Percentiles rank a stretch among this genome's conserved stretches.
Conservation (phyloP, 257 asterid genomes). For the Jaltomata sinuosa region DNA sequence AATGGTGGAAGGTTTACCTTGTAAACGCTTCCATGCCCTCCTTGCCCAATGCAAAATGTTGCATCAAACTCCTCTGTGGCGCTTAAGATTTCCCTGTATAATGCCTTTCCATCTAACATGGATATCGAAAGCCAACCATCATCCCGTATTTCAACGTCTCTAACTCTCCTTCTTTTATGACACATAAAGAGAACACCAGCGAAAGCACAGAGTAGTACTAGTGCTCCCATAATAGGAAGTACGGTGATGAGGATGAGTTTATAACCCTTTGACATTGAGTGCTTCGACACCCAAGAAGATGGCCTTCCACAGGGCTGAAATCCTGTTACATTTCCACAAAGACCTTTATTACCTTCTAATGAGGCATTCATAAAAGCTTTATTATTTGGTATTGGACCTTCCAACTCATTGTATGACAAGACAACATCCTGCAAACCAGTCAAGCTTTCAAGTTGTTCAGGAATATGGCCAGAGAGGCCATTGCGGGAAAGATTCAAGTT, state of each 20-base stretch:
- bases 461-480: not conserved
- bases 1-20: not conserved
- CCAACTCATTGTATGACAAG: not conserved
- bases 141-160: not conserved
- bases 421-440: not conserved
- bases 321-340: not conserved
- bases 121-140: not conserved
- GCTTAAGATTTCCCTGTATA: not conserved
- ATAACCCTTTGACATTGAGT: not conserved
- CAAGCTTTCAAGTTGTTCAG: not conserved
- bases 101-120: not conserved
- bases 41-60: not conserved
- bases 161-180: not conserved
- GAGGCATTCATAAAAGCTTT: too few relatives aligned
- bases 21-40: too few relatives aligned
- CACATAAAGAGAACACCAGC: not conserved
- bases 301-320: not conserved
- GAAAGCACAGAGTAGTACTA: not conserved
- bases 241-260: not conserved
- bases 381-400: too few relatives aligned
- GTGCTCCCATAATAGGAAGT: not conserved
- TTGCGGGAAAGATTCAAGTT: not conserved
- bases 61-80: not conserved
- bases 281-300: too few relatives aligned
- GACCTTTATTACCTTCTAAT: not conserved